Evolutionary conservation across 805 yeast species (phyloP), one percentile per base, ranked within the genome.

Genomic region (Kazachstania viticola): DNA sequence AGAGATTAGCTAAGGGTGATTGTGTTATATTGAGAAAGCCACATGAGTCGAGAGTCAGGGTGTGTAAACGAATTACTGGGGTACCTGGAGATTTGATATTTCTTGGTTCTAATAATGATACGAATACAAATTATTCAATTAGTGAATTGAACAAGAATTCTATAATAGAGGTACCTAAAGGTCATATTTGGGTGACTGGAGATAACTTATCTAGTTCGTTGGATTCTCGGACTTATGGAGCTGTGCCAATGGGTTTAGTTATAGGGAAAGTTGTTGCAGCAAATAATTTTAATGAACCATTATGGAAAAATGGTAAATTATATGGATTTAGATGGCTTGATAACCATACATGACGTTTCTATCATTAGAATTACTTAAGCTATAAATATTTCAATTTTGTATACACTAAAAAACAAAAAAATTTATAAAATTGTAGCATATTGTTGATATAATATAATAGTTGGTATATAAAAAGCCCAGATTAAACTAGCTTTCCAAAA

Each of bases 161-260:
- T 35, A 83, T 64, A 53, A 75, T 88, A 7, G 65, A 62, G 34
- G 87, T 91, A 0, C 98, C 98, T 1, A 73, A 76, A 42, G 98
- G 98, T 3, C 98, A 91, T 56, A 81, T 83, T 29, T 91, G 97
- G 97, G 78, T 87, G 3, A 84, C 96, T 0, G 99, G 99, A 2
- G 99, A 91, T 49, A 91, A 91, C 49, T 57, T 88, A 35, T 69
- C 83, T 17, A 84, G 78, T 42, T 82, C 95, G 14, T 61, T 87
- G 29, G 99, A 91, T 48, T 83, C 95, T 4, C 64, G 98, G 42
- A 73, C 83, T 0, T 91, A 91, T 51, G 81, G 87, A 24, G 83
- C 78, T n/a, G 60, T 91, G 22, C 97, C 98, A 2, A 64, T 84
- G 75, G 97, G 77, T 0, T 60, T 91, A 25, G 75, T 91, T 3